These are phyloP conservation scores for Blastobotrys ciferrii DNA, from an alignment of 1,139 yeast species.

Conservation along the genomic window DNA sequence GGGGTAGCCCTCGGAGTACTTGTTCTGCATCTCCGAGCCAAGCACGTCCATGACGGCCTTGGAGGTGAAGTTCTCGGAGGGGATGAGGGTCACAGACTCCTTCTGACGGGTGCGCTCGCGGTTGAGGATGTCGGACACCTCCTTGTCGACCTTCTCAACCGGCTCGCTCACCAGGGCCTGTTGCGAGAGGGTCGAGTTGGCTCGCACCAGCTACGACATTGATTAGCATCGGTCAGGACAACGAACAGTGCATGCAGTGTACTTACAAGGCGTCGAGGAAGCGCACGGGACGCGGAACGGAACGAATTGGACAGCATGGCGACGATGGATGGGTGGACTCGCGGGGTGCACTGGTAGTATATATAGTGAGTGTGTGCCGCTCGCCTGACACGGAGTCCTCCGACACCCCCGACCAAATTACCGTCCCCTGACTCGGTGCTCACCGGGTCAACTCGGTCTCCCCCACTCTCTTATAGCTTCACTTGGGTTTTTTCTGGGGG, in stretches of 20 bases:
- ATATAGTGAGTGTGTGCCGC: not conserved
- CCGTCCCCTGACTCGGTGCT: slow-evolving; percentile 5
- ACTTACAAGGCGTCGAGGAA: slow-evolving; percentile 7
- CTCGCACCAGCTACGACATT: not conserved
- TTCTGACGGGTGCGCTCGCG: slow-evolving; percentile 92
- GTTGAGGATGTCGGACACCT: slow-evolving; percentile 58
- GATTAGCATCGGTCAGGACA: not conserved
- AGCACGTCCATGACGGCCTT: slow-evolving; percentile 94
- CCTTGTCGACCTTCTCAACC: slow-evolving; percentile 37
- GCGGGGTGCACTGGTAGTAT: not conserved
- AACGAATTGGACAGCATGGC: slow-evolving; percentile 5
- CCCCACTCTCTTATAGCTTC: not conserved
- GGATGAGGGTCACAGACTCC: slow-evolving; percentile 90
- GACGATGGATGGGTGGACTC: no score
- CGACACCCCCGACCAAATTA: not conserved
- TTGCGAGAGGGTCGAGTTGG: slow-evolving; percentile 6
- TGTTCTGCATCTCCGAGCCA: slow-evolving; percentile 97
- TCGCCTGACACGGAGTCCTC: slow-evolving; percentile 4
- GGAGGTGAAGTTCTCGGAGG: slow-evolving; percentile 96
- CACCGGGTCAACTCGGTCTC: slow-evolving; percentile 8
- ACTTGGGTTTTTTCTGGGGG: no score
- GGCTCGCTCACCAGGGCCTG: slow-evolving; percentile 24
- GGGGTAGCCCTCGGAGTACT: slow-evolving; percentile 98
- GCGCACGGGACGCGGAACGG: slow-evolving; percentile 5
- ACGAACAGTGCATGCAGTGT: not conserved